These are phyloP conservation scores for Solanum chaucha DNA, from an alignment of 257 asterid species.

Conservation along the genomic window DNA sequence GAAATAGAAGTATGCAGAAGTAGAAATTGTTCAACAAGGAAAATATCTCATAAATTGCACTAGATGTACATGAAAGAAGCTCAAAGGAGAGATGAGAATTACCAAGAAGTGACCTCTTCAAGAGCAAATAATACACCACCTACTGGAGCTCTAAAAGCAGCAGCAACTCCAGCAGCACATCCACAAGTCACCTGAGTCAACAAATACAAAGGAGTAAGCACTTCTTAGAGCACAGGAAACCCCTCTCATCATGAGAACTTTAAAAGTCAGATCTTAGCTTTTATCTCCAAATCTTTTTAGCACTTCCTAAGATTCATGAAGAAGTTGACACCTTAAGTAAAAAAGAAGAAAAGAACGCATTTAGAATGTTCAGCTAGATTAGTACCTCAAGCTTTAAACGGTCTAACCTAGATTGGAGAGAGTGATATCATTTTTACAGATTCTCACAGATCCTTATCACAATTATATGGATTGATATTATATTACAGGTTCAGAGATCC, in stretches of 20 bases:
- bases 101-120: conserved; percentile 99
- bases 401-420: neutral
- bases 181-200: conserved; percentile 97
- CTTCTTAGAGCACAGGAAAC: conserved; percentile 16
- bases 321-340: neutral
- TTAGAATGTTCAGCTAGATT: neutral
- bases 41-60: neutral
- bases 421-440: neutral
- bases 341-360: neutral
- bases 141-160: conserved; percentile 99
- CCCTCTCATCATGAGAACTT: conserved; percentile 15
- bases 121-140: conserved; percentile 98
- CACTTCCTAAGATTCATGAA: neutral
- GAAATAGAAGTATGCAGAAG: neutral
- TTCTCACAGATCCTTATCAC: neutral
- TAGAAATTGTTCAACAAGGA: neutral
- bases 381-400: neutral
- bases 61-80: neutral
- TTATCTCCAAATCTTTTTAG: neutral
- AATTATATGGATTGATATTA: neutral
- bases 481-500: neutral
- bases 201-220: conserved; percentile 32
- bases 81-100: conserved; percentile 14
- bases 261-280: neutral
- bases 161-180: conserved; percentile 99